These are phyloP conservation scores for Cutaneotrichosporon arboriforme DNA, from an alignment of 1,284 basidiomycete genomes.

Conservation along the genomic window DNA sequence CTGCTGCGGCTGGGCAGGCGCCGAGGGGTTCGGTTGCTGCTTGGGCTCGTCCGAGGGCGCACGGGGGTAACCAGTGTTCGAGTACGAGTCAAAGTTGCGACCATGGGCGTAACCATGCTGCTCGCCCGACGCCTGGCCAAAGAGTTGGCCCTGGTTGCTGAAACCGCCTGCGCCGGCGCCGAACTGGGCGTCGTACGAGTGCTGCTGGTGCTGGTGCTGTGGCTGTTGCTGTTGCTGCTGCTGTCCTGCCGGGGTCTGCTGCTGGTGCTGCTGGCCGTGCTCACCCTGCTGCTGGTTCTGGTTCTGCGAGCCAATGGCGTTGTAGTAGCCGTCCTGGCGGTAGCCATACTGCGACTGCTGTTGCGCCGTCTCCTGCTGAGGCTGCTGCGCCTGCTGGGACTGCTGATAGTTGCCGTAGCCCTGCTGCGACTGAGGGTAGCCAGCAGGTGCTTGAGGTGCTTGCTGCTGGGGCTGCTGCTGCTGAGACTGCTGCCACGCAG, in stretches of 20 bases:
- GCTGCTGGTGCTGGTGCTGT: slow-evolving; percentile 26
- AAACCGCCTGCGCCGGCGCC: slow-evolving; percentile 15
- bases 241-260: slow-evolving; percentile 14
- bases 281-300: slow-evolving; percentile 23
- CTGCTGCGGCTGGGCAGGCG: slow-evolving; percentile 37
- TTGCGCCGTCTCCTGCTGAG: slow-evolving; percentile 23
- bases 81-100: slow-evolving; percentile 45
- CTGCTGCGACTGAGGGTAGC: slow-evolving; percentile 38
- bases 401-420: slow-evolving; percentile 34
- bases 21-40: slow-evolving; percentile 30
- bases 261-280: slow-evolving; percentile 20
- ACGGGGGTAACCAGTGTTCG: slow-evolving; percentile 43
- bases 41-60: slow-evolving; percentile 42
- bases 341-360: slow-evolving; percentile 30
- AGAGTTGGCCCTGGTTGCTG: slow-evolving; percentile 13
- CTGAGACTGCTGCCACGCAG: slow-evolving; percentile 16
- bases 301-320: slow-evolving; percentile 24
- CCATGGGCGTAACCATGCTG: slow-evolving; percentile 19
- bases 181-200: slow-evolving; percentile 24
- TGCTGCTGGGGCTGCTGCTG: slow-evolving; percentile 35
- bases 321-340: slow-evolving; percentile 36
- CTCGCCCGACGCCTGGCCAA: slow-evolving; percentile 18
- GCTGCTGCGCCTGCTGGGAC: slow-evolving; percentile 24
- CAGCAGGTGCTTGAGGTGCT: slow-evolving; percentile 24
- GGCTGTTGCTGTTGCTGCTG: slow-evolving; percentile 24